Evolutionary conservation across 176 grass and related monocot species (phyloP), one percentile per base, ranked within the genome.

Genomic region (Rhipidocladum racemiflorum): DNA sequence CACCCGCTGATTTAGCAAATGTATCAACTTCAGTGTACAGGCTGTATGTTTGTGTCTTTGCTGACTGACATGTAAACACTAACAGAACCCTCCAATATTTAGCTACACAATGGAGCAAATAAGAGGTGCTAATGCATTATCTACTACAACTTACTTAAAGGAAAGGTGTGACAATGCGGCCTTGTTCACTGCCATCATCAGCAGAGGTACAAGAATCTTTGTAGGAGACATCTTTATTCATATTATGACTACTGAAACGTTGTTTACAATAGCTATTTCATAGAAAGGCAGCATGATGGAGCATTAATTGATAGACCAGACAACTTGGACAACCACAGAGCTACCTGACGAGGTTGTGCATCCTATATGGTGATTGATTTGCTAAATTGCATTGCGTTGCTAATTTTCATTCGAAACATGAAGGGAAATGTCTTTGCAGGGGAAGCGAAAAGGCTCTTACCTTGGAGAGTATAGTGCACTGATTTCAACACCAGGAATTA

Each of bases 401-500:
- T 56, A 4, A 25, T 70, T 75, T 69, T 36, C 20, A 35, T 34
- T 75, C 46, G 2, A 69, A 64, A 76, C 5, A 68, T 61, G 14
- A 32, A 3, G 27, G 23, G 28, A 70, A 53, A 63, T 2, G 34
- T 30, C 20, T 70, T 69, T 67, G 6, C 4, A 18, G 21, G 29
- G 2, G 75, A 82, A 74, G 18, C 9, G 13, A 65, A 49, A 55
- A 70, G 15, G 0, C 6, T 44, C 35, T 81, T 90, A 97, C 91
- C 85, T 88, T 81, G 89, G 85, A 87, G 93, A 93, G 91, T 82
- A 91, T 72, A 90, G 5, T 21, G 93, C 85, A 79, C 96, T 99
- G 45, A 99, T 95, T 89, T 99, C 96, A 39, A 95, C 93, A 23
- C 93, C 93, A 74, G 96, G 93, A 66, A 99, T 89, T 87, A 99